These are phyloP conservation scores for Eucalyptus viminalis DNA, from an alignment of 345 rosid genomes.

Conservation along the genomic window DNA sequence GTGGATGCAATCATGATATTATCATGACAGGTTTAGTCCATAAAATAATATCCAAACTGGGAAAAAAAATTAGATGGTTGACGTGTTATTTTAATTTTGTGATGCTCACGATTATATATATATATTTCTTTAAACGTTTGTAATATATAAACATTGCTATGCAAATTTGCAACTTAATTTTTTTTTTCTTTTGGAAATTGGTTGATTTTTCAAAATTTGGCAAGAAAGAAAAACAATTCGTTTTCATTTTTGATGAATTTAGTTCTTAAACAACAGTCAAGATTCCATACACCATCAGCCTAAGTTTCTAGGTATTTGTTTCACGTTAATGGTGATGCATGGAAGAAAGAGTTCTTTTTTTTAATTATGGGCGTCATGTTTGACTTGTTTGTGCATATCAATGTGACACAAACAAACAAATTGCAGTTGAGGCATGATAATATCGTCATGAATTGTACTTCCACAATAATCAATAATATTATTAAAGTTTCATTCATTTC, in stretches of 20 bases:
- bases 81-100: not conserved
- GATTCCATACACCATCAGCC: not conserved
- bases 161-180: not conserved
- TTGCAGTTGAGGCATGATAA: rapidly evolving
- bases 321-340: not conserved
- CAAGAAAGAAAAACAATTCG: not conserved
- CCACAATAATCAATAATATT: not conserved
- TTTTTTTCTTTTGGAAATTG: not conserved
- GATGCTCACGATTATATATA: not conserved
- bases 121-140: too few species aligned
- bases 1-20: not conserved
- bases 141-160: not conserved
- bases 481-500: not conserved
- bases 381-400: rapidly evolving
- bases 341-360: not conserved
- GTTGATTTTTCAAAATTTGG: not conserved
- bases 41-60: not conserved
- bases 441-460: not conserved
- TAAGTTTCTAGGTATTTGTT: not conserved
- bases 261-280: not conserved
- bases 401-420: not conserved
- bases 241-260: not conserved
- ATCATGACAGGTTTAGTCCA: not conserved
- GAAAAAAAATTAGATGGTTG: not conserved
- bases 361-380: not conserved